Base-by-base conservation (phyloP, 2,329 filamentous ascomycete genomes). In the Aspergillus niger region DNA sequence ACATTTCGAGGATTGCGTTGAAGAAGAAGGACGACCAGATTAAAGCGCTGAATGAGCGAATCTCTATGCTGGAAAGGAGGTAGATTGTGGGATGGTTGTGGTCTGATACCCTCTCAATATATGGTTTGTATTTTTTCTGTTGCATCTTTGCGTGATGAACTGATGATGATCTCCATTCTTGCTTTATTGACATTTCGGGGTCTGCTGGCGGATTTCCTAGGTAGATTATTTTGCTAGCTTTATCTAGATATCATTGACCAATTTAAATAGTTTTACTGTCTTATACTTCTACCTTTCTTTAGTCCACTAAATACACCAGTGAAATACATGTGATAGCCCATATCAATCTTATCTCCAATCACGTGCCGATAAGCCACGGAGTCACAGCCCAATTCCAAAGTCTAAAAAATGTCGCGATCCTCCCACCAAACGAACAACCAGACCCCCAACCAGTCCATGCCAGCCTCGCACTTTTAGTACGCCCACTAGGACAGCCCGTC, bases 21-120 rank as follows among this genome's bases (percentile, higher is more conserved):
- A 87, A 85, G 69, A 80, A 82, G 4, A 88, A 87, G 64, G 88
- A 94, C 79, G 76, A 85, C 71, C 78, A 87, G 77, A 79, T 89
- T 72, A 76, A 82, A 74, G 80, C 90, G 74, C 76, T 96, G 76
- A 83, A 88, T 79, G 79, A 90, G 71, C 78, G 89, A 67, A 80
- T 96, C 81, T 76, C 74, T 5, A 77, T 76, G 11, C 71, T 89
- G 38, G 83, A 87, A 69, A 80, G 81, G 13, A 83, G 87, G 70
- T 73, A 79, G 86, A 69, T 79, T 83, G 74, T 28, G 71, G 82
- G 13, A 77, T 82, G 56, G 70, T 71, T 58, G 58, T 24, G 5
- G 44, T 55, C 28, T 52, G 49, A 56, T 56, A 54, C 26, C 43
- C 44, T 48, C 30, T 53, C n/a, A 36, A 20, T 43, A 38, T 57